phyloP scores from a whole-genome alignment of 306 rosid species.

The Castanea mollissima region DNA sequence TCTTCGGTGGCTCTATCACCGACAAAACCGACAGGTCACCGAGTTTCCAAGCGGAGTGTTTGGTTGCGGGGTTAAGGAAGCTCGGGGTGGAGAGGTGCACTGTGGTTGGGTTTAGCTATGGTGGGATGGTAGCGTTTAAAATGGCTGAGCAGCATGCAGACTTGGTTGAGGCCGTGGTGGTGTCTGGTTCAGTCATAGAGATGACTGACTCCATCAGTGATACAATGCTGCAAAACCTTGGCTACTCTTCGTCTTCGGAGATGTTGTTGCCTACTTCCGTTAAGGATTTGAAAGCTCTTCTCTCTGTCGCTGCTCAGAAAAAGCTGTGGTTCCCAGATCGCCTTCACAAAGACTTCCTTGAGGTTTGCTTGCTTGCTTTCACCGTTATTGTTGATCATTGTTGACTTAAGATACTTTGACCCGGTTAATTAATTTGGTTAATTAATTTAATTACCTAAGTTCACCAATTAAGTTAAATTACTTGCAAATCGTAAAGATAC shows the following conservation, averaged over 20 bases:
- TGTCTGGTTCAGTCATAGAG: slow-evolving; percentile 50
- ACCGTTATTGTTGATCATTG: neutral
- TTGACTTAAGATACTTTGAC: too few species aligned
- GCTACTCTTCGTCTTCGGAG: slow-evolving; percentile 56
- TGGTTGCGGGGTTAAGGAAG: slow-evolving; percentile 53
- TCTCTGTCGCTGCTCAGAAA: slow-evolving; percentile 46
- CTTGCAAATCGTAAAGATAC: rapidly evolving
- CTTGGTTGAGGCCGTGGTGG: slow-evolving; percentile 43
- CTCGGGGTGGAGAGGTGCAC: slow-evolving; percentile 65
- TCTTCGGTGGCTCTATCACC: slow-evolving; percentile 62
- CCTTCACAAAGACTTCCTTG: slow-evolving; percentile 49
- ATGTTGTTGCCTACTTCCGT: slow-evolving; percentile 60
- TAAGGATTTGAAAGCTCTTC: slow-evolving; percentile 45
- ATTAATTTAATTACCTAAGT: too few species aligned
- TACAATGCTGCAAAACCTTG: slow-evolving; percentile 27
- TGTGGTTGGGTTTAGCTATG: slow-evolving; percentile 79
- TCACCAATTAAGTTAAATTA: too few species aligned
- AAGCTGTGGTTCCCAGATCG: slow-evolving; percentile 56
- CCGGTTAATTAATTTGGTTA: rapidly evolving
- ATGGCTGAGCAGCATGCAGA: slow-evolving; percentile 63
- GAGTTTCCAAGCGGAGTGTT: slow-evolving; percentile 66
- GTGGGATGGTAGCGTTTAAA: slow-evolving; percentile 70
- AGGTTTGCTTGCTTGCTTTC: slow-evolving; percentile 37
- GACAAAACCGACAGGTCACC: slow-evolving; percentile 56
- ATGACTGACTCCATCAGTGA: slow-evolving; percentile 35